Conservation (phyloP, 306 rosid genomes). For the Prunus mira region DNA sequence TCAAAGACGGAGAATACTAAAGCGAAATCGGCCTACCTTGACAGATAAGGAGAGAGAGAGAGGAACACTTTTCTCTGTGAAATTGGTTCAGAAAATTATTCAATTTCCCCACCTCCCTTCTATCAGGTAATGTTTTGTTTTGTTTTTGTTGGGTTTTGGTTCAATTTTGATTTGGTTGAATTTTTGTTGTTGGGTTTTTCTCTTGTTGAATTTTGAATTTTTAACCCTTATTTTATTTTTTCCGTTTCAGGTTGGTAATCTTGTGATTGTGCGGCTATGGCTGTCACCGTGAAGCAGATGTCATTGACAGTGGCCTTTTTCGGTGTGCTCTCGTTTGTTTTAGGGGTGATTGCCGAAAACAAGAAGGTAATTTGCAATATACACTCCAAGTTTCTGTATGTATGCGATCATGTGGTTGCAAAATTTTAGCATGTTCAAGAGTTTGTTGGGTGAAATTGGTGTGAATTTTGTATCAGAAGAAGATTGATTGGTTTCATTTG, state of each 20-base stretch:
- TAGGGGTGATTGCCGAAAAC: constrained; percentile 48
- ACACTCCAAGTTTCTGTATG: background rate
- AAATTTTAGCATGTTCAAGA: background rate
- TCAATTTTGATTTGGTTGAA: background rate
- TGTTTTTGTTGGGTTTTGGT: background rate
- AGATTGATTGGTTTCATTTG: background rate
- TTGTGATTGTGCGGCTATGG: constrained; percentile 23
- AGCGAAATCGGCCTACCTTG: background rate
- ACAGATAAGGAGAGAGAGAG: background rate
- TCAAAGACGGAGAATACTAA: constrained; percentile 3
- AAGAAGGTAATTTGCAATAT: constrained; percentile 29
- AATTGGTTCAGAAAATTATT: background rate
- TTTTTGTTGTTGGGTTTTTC: background rate
- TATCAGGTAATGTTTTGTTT: background rate
- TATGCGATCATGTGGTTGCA: background rate
- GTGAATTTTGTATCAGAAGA: background rate
- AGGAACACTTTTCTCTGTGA: background rate
- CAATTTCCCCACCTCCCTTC: background rate
- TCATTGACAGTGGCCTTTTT: constrained; percentile 25
- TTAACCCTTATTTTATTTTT: background rate
- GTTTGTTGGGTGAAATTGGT: background rate
- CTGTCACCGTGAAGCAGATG: constrained; percentile 32
- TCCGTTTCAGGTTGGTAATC: background rate
- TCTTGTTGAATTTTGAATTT: background rate
- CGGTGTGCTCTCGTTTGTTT: constrained; percentile 36